Evolutionary conservation across 2,329 filamentous ascomycete species (phyloP).

Genomic region (Pseudogymnoascus sp.): DNA sequence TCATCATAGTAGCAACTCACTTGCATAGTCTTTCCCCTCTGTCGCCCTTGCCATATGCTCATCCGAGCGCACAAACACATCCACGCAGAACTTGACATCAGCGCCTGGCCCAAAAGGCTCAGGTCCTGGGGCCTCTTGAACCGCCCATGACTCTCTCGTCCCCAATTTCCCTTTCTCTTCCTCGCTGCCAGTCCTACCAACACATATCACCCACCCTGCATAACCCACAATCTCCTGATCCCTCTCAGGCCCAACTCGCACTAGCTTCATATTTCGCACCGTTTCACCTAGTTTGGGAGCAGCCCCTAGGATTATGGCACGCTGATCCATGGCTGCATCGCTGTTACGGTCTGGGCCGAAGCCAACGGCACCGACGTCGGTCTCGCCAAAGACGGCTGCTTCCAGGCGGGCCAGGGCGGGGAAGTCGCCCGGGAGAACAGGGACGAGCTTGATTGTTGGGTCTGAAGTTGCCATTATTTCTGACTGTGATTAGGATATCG

Average conservation of each 20-base stretch:
- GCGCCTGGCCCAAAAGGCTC: constrained; percentile 14
- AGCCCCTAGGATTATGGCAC: neutral
- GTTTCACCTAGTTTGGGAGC: neutral
- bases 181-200: neutral
- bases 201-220: constrained; percentile 15
- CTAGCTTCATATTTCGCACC: neutral
- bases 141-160: neutral
- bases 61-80: constrained; percentile 20
- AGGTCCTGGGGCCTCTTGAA: neutral
- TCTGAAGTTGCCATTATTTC: neutral
- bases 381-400: constrained; percentile 12
- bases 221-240: constrained; percentile 15
- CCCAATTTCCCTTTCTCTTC: neutral
- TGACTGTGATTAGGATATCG: neutral
- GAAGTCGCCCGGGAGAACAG: constrained; percentile 12
- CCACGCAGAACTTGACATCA: constrained; percentile 21
- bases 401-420: constrained; percentile 13
- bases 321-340: constrained; percentile 13
- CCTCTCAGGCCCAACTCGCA: constrained; percentile 13
- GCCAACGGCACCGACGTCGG: constrained; percentile 14
- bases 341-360: constrained; percentile 10
- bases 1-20: constrained; percentile 14
- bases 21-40: constrained; percentile 17
- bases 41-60: constrained; percentile 16
- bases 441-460: constrained; percentile 7